Conservation (phyloP, 2,329 filamentous ascomycete genomes). For the Chrysoporthe puriensis region DNA sequence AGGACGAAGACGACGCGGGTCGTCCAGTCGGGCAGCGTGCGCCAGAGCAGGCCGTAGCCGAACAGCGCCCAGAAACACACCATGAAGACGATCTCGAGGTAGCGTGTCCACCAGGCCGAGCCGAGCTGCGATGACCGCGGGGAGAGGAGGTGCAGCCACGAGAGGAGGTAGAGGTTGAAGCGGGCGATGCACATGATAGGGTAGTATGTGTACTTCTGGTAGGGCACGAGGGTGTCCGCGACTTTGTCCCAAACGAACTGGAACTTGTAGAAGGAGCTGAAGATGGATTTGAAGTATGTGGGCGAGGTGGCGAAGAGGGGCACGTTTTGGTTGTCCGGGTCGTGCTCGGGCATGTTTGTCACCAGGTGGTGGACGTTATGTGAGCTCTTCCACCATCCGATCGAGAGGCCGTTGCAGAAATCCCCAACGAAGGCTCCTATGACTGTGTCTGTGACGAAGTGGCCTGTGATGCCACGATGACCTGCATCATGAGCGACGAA, state of each 20-base stretch:
- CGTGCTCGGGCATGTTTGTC: conserved; percentile 65
- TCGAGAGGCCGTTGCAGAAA: conserved; percentile 67
- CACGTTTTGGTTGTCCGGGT: conserved; percentile 67
- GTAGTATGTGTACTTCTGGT: conserved; percentile 71
- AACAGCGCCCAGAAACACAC: conserved; percentile 69
- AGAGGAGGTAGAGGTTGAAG: conserved; percentile 73
- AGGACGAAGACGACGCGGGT: conserved; percentile 65
- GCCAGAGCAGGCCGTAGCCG: conserved; percentile 67
- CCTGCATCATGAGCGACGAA: conserved; percentile 70
- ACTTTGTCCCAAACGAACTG: conserved; percentile 65
- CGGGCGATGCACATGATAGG: conserved; percentile 68
- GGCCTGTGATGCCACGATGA: conserved; percentile 64
- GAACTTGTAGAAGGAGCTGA: conserved; percentile 68
- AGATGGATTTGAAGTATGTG: conserved; percentile 66
- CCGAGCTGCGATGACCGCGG: conserved; percentile 59
- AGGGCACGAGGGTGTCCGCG: conserved; percentile 61
- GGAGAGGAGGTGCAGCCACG: conserved; percentile 66
- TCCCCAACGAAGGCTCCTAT: conserved; percentile 67
- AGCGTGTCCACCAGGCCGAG: conserved; percentile 68
- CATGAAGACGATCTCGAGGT: conserved; percentile 66
- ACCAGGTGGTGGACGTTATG: conserved; percentile 72
- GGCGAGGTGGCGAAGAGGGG: conserved; percentile 71
- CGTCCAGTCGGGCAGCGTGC: conserved; percentile 59
- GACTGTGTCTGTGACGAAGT: conserved; percentile 60
- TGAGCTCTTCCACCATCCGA: conserved; percentile 72